phyloP scores from a whole-genome alignment of 768 basidiomycete species.

The Suillus hirtellus region DNA sequence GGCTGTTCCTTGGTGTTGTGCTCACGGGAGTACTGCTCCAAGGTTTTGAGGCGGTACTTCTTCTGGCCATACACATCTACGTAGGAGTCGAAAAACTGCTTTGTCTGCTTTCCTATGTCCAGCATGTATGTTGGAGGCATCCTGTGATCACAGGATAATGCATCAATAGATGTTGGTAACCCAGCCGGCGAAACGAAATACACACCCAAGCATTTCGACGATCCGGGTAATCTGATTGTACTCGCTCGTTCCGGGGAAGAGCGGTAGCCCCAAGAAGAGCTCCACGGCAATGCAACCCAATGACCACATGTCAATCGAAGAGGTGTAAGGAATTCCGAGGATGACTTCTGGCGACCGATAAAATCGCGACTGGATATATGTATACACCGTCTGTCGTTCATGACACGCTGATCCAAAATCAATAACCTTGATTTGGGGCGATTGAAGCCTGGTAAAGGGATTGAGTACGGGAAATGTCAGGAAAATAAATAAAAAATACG shows the following conservation, averaged over 20 bases:
- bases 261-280: constrained; percentile 91
- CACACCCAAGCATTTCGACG: constrained; percentile 97
- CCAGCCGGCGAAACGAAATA: constrained; percentile 16
- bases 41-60: constrained; percentile 82
- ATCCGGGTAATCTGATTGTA: constrained; percentile 98
- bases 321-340: constrained; percentile 90
- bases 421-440: constrained; percentile 98
- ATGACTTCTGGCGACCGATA: constrained; percentile 98
- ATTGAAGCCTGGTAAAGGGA: constrained; percentile 68
- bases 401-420: constrained; percentile 99
- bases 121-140: constrained; percentile 91
- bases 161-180: background rate
- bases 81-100: constrained; percentile 87
- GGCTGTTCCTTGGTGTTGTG: constrained; percentile 96
- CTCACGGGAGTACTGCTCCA: constrained; percentile 95
- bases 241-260: constrained; percentile 98
- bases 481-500: constrained; percentile 46
- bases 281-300: constrained; percentile 98
- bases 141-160: constrained; percentile 40
- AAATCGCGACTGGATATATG: constrained; percentile 98
- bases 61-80: constrained; percentile 77
- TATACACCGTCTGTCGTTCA: constrained; percentile 99
- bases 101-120: constrained; percentile 93
- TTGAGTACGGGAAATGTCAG: constrained; percentile 7
- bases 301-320: constrained; percentile 99